Conservation (phyloP, 2,329 filamentous ascomycete species). For the Fusarium papillatum region DNA sequence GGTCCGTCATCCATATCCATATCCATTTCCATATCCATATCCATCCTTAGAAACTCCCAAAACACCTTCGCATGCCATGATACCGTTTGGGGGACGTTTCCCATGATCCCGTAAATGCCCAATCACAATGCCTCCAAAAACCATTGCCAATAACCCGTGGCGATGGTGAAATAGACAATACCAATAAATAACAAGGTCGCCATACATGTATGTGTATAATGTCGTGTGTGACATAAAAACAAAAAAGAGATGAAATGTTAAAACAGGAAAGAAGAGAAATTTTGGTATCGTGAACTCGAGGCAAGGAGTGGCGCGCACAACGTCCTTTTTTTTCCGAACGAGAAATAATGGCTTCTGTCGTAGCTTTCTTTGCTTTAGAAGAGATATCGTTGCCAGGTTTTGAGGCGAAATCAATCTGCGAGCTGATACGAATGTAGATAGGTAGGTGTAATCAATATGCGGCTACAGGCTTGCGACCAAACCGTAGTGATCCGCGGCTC, state of each 20-base stretch:
- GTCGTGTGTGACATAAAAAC: conserved; percentile 13
- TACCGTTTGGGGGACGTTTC: conserved; percentile 15
- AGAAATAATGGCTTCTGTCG: neutral
- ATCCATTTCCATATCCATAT: too few relatives aligned
- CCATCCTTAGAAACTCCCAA: conserved; percentile 26
- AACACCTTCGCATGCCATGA: conserved; percentile 38
- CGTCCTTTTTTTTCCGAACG: conserved; percentile 15
- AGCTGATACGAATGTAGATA: neutral
- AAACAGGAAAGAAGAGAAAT: conserved; percentile 30
- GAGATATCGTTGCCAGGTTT: conserved; percentile 1
- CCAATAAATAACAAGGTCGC: conserved; percentile 20
- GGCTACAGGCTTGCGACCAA: conserved; percentile 50
- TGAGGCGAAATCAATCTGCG: neutral
- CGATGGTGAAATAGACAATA: conserved; percentile 15
- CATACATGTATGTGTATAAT: conserved; percentile 18
- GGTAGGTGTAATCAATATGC: conserved; percentile 48
- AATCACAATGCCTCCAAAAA: conserved; percentile 15
- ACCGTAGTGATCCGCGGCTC: conserved; percentile 51
- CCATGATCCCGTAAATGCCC: conserved; percentile 23
- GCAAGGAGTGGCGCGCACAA: conserved; percentile 5
- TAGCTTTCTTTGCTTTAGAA: neutral
- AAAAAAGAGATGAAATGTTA: conserved; percentile 23
- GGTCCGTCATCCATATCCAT: neutral
- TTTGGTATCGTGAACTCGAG: conserved; percentile 19
- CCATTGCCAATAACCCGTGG: conserved; percentile 1